phyloP scores from a whole-genome alignment of 2,329 filamentous ascomycete genomes.

The Berkeleyomyces basicola region DNA sequence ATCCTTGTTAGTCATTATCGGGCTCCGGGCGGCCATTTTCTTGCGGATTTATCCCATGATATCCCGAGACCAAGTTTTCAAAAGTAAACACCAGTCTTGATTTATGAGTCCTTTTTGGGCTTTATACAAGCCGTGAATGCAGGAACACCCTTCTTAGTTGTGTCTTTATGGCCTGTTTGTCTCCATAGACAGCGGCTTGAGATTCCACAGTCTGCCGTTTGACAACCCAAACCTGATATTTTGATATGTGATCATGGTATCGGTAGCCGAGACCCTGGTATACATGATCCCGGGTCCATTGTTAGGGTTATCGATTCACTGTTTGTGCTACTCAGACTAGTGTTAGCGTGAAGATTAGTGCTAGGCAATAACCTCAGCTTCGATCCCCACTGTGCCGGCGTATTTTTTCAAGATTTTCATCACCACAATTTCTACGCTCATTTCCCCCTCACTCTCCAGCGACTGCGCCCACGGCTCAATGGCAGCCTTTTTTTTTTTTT shows the following conservation, averaged over 20 bases:
- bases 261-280: too few species aligned
- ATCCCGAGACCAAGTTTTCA: not conserved
- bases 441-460: not conserved
- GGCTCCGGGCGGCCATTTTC: too few species aligned
- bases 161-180: not conserved
- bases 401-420: too few species aligned
- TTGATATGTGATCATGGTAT: too few species aligned
- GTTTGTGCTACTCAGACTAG: too few species aligned
- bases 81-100: not conserved
- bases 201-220: too few species aligned
- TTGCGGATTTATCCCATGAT: not conserved
- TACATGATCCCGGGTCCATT: too few species aligned
- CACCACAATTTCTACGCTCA: not conserved
- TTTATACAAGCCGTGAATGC: not conserved
- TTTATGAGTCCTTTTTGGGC: not conserved
- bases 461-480: not conserved
- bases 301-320: too few species aligned
- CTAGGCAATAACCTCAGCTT: too few species aligned
- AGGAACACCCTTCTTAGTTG: not conserved
- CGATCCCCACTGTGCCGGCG: too few species aligned
- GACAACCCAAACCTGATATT: too few species aligned
- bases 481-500: not conserved
- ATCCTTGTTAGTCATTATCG: not conserved
- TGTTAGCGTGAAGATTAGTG: too few species aligned
- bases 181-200: not conserved